Base-by-base conservation (phyloP, 352 stramenopile genomes). In the Globisporangium canariense region DNA sequence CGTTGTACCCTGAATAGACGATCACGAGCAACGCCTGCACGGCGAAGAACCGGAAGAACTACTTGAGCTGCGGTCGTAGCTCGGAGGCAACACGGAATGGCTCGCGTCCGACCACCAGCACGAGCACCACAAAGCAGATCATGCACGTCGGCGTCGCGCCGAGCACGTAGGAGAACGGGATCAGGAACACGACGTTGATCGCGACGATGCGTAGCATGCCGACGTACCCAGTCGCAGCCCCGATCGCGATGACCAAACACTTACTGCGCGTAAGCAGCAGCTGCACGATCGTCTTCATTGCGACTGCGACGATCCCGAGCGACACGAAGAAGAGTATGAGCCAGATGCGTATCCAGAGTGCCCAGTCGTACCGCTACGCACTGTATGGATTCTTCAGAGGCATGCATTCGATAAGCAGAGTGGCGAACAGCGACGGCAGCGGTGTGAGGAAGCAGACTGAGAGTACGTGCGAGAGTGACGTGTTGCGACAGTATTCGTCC, bases 81-180 rank as follows among this genome's bases (percentile, higher is more conserved):
- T 5, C 58, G 9, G 20, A 70, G 20, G 4, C 62, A 28, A 20
- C 32, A 36, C 56, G 58, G 7, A 20, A 61, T 49, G 55, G 65
- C 60, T 28, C 66, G 18, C 6, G 18, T 25, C 56, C 56, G 8
- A 62, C 22, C 22, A 22, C 32, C 30, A 18, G 65, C 67, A 72
- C 3, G 62, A 41, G 6, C 62, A 61, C 7, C 3, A 9, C 22
- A 18, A 11, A 34, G 59, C 68, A 36, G 56, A 50, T 62, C 56
- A 62, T 16, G n/a, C 52, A 58, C 30, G 32, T 58, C 16, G 30
- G 18, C 30, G 20, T 10, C 25, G 52, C 56, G 16, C 56, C n/a
- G 10, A 62, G 43, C 14, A 73, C 65, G 9, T 80, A 69, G 14
- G 55, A 65, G 58, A 83, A 80, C 1, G 73, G 73, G 11, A 80